Conservation (phyloP, 352 stramenopile species). For the Globisporangium irregulare region DNA sequence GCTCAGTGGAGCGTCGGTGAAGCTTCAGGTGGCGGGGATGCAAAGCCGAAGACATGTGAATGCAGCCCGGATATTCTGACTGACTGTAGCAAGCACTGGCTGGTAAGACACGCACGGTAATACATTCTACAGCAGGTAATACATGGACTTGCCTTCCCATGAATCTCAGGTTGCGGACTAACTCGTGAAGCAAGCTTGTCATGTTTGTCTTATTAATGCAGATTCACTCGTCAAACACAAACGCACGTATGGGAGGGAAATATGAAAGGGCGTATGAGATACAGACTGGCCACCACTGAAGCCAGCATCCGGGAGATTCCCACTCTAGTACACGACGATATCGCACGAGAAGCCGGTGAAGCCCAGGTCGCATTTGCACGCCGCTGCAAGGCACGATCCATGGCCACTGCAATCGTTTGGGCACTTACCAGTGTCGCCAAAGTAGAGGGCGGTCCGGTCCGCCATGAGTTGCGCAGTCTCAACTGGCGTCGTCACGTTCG, state of each 20-base stretch:
- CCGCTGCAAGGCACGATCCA: slow-evolving; percentile 22
- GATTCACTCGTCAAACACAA: neutral
- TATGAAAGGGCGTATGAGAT: no score
- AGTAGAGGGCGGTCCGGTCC: slow-evolving; percentile 17
- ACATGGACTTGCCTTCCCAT: neutral
- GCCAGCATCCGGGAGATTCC: neutral
- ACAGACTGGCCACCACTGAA: neutral
- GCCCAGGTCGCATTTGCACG: slow-evolving; percentile 26
- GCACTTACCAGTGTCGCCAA: slow-evolving; percentile 24
- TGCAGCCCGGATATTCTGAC: no score
- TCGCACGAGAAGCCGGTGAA: slow-evolving; percentile 28
- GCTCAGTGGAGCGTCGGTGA: no score
- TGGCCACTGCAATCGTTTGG: slow-evolving; percentile 20
- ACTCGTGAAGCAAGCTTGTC: neutral
- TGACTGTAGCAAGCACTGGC: neutral
- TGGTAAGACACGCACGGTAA: neutral
- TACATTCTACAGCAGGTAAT: neutral
- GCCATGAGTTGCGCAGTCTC: slow-evolving; percentile 15
- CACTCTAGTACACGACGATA: slow-evolving; percentile 4
- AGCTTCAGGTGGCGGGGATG: no score
- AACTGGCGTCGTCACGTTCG: slow-evolving; percentile 13
- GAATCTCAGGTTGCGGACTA: neutral
- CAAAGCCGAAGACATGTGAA: no score
- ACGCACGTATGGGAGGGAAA: neutral
- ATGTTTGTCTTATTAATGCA: neutral